Evolutionary conservation across 2,329 filamentous ascomycete species (phyloP), one percentile per base, ranked within the genome.

Genomic region (Fusarium falciforme): DNA sequence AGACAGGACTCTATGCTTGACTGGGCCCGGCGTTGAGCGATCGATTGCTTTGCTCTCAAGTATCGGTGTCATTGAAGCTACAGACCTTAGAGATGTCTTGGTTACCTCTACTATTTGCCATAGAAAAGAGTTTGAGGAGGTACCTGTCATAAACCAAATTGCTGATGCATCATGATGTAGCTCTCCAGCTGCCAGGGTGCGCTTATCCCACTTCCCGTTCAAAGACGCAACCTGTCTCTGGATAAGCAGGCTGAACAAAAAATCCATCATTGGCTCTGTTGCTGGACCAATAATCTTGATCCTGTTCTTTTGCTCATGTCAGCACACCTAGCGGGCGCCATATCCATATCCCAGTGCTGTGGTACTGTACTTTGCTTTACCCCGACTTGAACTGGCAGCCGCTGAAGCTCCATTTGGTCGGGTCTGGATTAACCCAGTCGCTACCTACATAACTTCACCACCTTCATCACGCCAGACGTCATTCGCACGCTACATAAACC

Each of bases 381-480:
- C 42, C 42, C 42, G 22, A 59, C n/a, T 29, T 40, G 59, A 44
- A 12, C 29, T 52, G 49, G 22, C 52, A 22, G 17, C 35, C 42
- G 31, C 25, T 67, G 38, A 49, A 66, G 69, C 61, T 66, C 35
- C 25, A 52, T 52, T 52, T 29, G 47, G 36, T 61, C 67, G 67
- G 69, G 54, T 58, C 69, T 72, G 70, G 61, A 67, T 66, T 75
- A 73, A 70, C 67, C 70, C 69, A 60, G 58, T 68, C 27, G 57
- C 61, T 57, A 22, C 40, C 40, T 44, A 66, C 42, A 47, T 47
- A 68, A 66, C 67, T 73, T 70, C 69, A 70, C 62, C 64, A 68
- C 47, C 64, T 49, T 70, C 68, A 74, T 74, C 73, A 73, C 67
- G 61, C 70, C 70, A 78, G 74, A 78, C 77, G 77, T 78, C 76